Conservation (phyloP, 2,329 filamentous ascomycete genomes). For the Aspergillus novofumigatus region DNA sequence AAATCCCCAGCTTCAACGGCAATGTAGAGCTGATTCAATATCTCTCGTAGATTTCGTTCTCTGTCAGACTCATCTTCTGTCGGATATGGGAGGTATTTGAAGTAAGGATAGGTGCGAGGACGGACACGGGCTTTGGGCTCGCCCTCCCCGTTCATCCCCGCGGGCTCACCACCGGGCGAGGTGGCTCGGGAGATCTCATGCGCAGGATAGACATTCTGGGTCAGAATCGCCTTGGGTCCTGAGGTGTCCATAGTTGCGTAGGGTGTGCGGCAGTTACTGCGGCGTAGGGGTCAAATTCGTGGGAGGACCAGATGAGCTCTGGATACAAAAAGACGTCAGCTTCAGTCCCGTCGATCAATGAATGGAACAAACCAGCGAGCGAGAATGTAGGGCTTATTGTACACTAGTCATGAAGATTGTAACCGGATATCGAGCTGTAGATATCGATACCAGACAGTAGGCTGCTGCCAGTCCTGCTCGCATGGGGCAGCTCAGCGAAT, state of each 20-base stretch:
- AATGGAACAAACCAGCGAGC: not conserved
- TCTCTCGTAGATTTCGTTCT: conserved; percentile 75
- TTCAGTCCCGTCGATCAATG: conserved; percentile 6
- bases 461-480: conserved; percentile 24
- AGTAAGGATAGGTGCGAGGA: conserved; percentile 90
- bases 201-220: conserved; percentile 39
- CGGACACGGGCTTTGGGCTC: conserved; percentile 64
- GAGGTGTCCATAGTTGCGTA: conserved; percentile 34
- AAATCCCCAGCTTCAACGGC: conserved; percentile 91
- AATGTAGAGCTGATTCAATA: conserved; percentile 90
- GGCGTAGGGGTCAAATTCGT: conserved; percentile 12
- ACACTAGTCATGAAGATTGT: conserved; percentile 20
- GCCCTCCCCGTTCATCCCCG: conserved; percentile 49
- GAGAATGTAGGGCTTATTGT: not conserved
- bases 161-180: conserved; percentile 62
- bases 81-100: conserved; percentile 80
- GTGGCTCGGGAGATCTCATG: conserved; percentile 80
- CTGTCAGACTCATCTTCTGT: conserved; percentile 77
- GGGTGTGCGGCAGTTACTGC: conserved; percentile 14
- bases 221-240: conserved; percentile 30
- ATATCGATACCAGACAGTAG: conserved; percentile 18
- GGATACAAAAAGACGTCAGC: conserved; percentile 20
- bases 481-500: conserved; percentile 18
- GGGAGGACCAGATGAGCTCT: conserved; percentile 26
- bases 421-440: conserved; percentile 15